phyloP scores from a whole-genome alignment of 257 asterid genomes.

The Solanum sejunctum region DNA sequence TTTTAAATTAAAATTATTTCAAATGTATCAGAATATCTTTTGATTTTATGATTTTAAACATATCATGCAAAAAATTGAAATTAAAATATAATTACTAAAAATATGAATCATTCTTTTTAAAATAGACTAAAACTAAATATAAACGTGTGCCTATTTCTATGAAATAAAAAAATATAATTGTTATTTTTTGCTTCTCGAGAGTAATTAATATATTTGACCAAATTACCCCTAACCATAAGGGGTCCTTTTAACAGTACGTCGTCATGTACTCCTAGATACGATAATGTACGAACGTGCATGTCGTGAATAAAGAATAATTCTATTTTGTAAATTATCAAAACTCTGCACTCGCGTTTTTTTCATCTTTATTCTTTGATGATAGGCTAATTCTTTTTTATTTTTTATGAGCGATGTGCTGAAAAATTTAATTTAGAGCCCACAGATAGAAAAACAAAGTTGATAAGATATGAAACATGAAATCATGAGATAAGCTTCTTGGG shows the following conservation, averaged over 20 bases:
- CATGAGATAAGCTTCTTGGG: slow-evolving; percentile 61
- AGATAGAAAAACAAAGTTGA: slow-evolving; percentile 27
- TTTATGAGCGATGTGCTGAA: slow-evolving; percentile 6
- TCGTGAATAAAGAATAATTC: slow-evolving; percentile 1
- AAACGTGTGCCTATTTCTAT: too few relatives aligned
- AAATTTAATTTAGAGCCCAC: slow-evolving; percentile 28
- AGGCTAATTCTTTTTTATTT: not conserved
- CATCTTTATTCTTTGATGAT: not conserved
- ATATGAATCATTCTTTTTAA: too few relatives aligned
- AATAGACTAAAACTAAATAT: too few relatives aligned
- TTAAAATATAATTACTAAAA: too few relatives aligned
- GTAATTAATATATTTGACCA: too few relatives aligned
- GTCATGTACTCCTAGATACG: slow-evolving; percentile 21
- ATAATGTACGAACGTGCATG: slow-evolving; percentile 63
- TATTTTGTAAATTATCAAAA: not conserved
- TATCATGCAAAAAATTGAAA: too few relatives aligned
- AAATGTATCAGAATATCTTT: too few relatives aligned
- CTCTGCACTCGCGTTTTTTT: not conserved
- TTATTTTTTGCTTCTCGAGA: not conserved
- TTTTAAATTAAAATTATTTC: too few relatives aligned
- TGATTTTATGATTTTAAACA: too few relatives aligned
- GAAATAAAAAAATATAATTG: too few relatives aligned
- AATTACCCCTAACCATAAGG: not conserved
- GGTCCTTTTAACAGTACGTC: not conserved
- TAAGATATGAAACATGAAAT: slow-evolving; percentile 40